Base-by-base conservation (phyloP, 306 rosid species). In the Rosa rugosa region DNA sequence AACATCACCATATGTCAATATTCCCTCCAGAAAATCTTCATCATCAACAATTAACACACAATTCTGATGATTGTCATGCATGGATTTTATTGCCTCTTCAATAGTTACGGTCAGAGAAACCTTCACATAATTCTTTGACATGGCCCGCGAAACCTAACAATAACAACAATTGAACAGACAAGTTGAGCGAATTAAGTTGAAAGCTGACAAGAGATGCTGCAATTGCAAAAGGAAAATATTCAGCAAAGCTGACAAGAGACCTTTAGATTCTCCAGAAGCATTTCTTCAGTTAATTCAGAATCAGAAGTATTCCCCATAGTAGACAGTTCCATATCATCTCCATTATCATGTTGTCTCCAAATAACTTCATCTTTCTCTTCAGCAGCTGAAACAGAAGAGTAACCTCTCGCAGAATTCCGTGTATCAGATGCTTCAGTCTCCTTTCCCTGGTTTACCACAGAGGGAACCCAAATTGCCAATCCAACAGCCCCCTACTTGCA, bases 381-480 rank as follows among this genome's bases (percentile, higher is more conserved):
- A 78, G 81, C 77, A 69, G 79, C 83, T 7, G 88, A 84, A 84
- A 95, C 62, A 84, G 94, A 81, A 74, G 89, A 80, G 85, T 93
- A 93, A 56, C 84, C 97, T 89, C 90, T 89, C 36, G 84, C 81
- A 71, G 84, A 62, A 81, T 57, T 88, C 76, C 86, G 84, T 63
- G 88, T 51, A 82, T 90, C 93, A 49, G 89, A 80, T 31, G 85
- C 56, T 76, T 95, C 96, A 71, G 70, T 87, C 81, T 90, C 99
- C 83, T 90, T 93, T 25, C 49, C 68, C 80, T 77, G 97, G 78
- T 90, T 95, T 77, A 97, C 80, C 85, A 95, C 97, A 27, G 99
- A 91, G 78, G 99, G 99, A 77, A 95, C 99, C 99, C 99, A 95
- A 81, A 95, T 95, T 79, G 99, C 99, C 90, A 95, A 89, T 79